Conservation (phyloP, 2,329 filamentous ascomycete genomes). For the Xylariales sp. region DNA sequence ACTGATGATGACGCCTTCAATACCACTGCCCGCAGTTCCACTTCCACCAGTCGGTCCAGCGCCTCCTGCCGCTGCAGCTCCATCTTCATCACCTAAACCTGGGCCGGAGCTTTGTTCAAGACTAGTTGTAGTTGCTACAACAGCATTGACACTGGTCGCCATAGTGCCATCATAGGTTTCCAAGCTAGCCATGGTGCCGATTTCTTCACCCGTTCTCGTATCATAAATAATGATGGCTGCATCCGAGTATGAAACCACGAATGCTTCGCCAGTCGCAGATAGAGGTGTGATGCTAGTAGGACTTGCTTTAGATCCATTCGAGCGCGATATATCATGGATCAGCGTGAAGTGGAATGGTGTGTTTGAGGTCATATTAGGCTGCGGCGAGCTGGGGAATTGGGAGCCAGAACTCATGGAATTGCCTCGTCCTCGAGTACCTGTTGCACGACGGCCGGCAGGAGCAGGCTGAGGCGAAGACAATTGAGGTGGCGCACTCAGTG, state of each 20-base stretch:
- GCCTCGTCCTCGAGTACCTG: conserved; percentile 60
- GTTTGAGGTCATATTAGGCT: conserved; percentile 78
- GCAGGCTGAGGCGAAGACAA: conserved; percentile 75
- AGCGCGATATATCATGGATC: conserved; percentile 76
- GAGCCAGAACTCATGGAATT: conserved; percentile 95
- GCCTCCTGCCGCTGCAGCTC: conserved; percentile 40
- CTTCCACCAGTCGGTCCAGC: conserved; percentile 76
- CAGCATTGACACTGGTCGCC: conserved; percentile 79
- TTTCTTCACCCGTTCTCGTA: conserved; percentile 84
- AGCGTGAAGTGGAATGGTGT: conserved; percentile 86
- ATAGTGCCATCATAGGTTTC: conserved; percentile 88
- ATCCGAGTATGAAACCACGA: conserved; percentile 90
- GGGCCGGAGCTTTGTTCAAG: conserved; percentile 65
- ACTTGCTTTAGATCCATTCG: conserved; percentile 61
- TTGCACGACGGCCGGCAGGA: conserved; percentile 49
- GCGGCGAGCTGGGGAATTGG: conserved; percentile 84
- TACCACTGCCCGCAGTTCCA: conserved; percentile 63
- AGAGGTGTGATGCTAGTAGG: conserved; percentile 92
- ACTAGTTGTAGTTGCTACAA: conserved; percentile 81
- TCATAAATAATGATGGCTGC: conserved; percentile 89
- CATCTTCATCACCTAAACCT: conserved; percentile 69
- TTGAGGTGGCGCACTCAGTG: conserved; percentile 85
- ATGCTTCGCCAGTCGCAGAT: conserved; percentile 76
- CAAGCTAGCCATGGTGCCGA: conserved; percentile 86
- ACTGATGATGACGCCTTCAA: conserved; percentile 92